Percentiles rank a stretch among this genome's conserved stretches.
phyloP scores from a whole-genome alignment of 352 stramenopile genomes.

The Lagenidium giganteum region DNA sequence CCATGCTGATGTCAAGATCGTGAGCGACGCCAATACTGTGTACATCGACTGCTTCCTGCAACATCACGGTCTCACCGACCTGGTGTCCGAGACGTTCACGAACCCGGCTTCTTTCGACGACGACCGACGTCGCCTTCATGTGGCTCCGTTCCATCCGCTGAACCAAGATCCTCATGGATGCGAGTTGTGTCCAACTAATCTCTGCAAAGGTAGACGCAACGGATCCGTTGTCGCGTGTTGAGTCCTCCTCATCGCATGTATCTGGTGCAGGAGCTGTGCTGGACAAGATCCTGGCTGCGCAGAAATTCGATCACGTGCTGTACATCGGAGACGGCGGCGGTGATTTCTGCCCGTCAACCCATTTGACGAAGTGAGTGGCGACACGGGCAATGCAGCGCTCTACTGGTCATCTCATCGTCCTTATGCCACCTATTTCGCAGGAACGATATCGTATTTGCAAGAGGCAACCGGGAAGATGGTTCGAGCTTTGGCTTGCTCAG shows the following conservation, averaged over 20 bases:
- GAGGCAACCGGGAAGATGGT: constrained; percentile 19
- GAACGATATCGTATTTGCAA: constrained; percentile 51
- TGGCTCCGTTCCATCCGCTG: constrained; percentile 15
- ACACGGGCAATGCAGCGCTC: too few species aligned
- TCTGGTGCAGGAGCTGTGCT: constrained; percentile 12
- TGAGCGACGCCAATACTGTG: constrained; percentile 25
- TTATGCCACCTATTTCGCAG: too few species aligned
- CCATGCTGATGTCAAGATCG: constrained; percentile 13
- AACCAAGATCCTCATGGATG: constrained; percentile 13
- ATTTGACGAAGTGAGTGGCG: constrained; percentile 8
- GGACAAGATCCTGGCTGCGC: constrained; percentile 9
- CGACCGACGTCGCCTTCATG: constrained; percentile 4
- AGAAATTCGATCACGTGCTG: constrained; percentile 9
- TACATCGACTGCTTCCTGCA: constrained; percentile 22
- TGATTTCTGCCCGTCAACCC: constrained; percentile 19
- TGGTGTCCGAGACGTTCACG: constrained; percentile 13
- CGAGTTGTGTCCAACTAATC: constrained; percentile 18
- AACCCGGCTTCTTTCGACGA: constrained; percentile 17
- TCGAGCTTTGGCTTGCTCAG: constrained; percentile 29
- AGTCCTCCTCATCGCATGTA: background rate
- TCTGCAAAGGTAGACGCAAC: constrained; percentile 35
- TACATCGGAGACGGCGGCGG: constrained; percentile 25
- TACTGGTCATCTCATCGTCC: too few species aligned
- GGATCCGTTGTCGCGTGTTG: too few species aligned
- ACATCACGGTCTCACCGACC: constrained; percentile 8